Base-by-base conservation (phyloP, 1,284 basidiomycete species). In the Ustilago cynodontis region DNA sequence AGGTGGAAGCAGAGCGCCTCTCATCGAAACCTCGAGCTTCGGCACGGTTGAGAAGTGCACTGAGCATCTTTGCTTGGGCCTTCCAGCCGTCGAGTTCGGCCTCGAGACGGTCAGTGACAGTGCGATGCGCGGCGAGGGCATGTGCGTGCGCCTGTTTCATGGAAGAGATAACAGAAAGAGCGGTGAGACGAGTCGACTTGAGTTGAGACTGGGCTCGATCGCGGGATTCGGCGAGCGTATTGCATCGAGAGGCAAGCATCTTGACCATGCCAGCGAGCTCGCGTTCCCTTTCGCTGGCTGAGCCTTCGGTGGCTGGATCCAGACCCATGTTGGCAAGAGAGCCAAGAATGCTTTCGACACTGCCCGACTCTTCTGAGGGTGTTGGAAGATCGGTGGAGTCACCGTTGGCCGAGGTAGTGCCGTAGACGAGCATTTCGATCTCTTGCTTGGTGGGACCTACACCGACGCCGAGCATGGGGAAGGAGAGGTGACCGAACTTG, bases 51-150 rank as follows among this genome's bases (percentile, higher is more conserved):
- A 84, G 67, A 59, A 82, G 63, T 13, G 74, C 76, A 49, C 82
- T 79, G 50, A 85, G 82, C 81, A 82, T 85, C 54, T 77, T 74
- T 49, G 82, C 82, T 55, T 84, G 82, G 0, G 78, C 72, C 52
- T 81, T 80, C 66, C 77, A 80, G 11, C 82, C 83, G 6, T 79
- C 76, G n/a, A 85, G 57, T 59, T 85, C 83, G 47, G 81, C 83
- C 31, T 84, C 82, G 22, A 83, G 72, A 14, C 82, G 78, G 33
- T 78, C 78, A 22, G 77, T 72, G 29, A 78, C 57, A n/a, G 63
- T 67, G 55, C 73, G 78, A 59, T 83, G 79, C 2, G 80, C 75
- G 3, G 74, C 69, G 6, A 81, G 78, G 28, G 79, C 71, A 43
- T 83, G 81, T 7, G 82, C 72, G 39, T 81, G 79, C 5, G 79